Evolutionary conservation across 108 stramenopile species (phyloP).

Genomic region (Skeletonema menzelii): DNA sequence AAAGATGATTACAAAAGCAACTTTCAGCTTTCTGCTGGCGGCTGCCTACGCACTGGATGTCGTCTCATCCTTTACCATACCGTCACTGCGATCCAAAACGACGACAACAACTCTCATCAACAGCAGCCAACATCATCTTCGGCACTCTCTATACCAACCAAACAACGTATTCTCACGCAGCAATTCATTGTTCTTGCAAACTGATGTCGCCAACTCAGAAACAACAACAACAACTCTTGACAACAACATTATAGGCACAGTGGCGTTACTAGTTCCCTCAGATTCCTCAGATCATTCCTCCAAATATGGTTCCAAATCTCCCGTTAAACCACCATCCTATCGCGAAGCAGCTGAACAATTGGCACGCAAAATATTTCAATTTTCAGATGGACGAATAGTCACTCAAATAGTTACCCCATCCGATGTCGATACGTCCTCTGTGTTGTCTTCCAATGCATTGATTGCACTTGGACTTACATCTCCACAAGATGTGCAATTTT

Average conservation of each 20-base stretch:
- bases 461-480: conserved; percentile 57
- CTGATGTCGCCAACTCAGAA: background rate
- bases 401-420: conserved; percentile 41
- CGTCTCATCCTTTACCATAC: background rate
- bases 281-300: conserved; percentile 19
- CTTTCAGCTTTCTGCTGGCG: background rate
- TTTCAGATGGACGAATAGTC: conserved; percentile 58
- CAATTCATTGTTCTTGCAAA: background rate
- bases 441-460: conserved; percentile 44
- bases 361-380: conserved; percentile 51
- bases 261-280: conserved; percentile 36
- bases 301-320: conserved; percentile 64
- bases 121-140: background rate
- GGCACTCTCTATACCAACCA: background rate
- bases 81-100: background rate
- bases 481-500: conserved; percentile 44
- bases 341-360: conserved; percentile 60
- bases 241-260: conserved; percentile 30
- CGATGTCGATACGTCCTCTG: conserved; percentile 15
- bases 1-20: background rate
- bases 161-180: background rate
- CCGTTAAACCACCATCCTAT: conserved; percentile 47
- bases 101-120: background rate
- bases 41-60: background rate
- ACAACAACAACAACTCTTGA: background rate